Evolutionary conservation across 192 early-diverging fungal genomes (phyloP).

Genomic region (Backusella tarrabulga): DNA sequence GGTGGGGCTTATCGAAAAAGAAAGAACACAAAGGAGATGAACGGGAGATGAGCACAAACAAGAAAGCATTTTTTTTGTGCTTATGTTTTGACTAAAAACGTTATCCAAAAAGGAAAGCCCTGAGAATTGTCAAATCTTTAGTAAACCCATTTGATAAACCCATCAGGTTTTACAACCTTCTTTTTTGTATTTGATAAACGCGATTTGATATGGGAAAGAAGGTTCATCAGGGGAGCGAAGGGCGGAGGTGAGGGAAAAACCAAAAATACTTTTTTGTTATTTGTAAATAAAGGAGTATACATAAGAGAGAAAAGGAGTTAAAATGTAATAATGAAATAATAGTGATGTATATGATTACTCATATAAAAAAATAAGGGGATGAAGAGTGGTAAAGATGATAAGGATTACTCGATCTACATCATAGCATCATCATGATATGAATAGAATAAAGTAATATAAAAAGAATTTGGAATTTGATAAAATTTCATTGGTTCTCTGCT

Average conservation of each 20-base stretch:
- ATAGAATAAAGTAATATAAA: neutral
- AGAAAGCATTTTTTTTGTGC: neutral
- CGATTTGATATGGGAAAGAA: neutral
- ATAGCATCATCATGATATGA: neutral
- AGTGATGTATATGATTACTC: neutral
- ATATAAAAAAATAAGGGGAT: neutral
- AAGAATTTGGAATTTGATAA: neutral
- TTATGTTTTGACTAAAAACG: neutral
- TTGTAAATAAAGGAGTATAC: neutral
- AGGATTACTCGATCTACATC: neutral
- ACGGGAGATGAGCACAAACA: neutral
- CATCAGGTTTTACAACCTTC: neutral
- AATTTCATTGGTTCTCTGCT: neutral
- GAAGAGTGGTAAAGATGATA: neutral
- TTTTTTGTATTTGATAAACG: neutral
- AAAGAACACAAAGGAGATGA: neutral
- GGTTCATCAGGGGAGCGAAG: neutral
- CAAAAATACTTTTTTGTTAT: neutral
- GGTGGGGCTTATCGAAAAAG: neutral
- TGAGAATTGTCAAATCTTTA: neutral
- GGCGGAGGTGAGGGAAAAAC: neutral
- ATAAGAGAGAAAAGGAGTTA: neutral
- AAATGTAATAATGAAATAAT: neutral
- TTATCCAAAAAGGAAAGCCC: neutral
- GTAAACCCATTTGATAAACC: neutral